phyloP scores from a whole-genome alignment of 1,284 basidiomycete species.

The Quambalaria eucalypti region DNA sequence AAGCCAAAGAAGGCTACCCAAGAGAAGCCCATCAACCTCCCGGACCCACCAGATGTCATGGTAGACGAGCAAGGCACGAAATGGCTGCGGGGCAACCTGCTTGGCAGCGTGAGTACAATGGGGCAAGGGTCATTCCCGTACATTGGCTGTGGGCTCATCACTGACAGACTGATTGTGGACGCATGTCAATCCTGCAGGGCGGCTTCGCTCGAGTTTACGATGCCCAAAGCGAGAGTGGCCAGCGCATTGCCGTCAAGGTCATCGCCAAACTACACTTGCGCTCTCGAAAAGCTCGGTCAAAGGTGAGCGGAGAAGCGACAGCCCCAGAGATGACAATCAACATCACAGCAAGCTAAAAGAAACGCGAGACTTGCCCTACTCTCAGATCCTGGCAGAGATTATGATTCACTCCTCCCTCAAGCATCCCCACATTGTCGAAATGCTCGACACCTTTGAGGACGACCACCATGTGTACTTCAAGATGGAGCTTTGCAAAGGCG shows the following conservation, averaged over 20 bases:
- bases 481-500: slow-evolving; percentile 81
- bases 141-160: background rate
- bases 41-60: slow-evolving; percentile 36
- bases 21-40: slow-evolving; percentile 30
- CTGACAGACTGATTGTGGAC: background rate
- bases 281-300: slow-evolving; percentile 48
- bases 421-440: slow-evolving; percentile 86
- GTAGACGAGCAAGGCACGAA: slow-evolving; percentile 27
- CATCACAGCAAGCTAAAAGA: no score
- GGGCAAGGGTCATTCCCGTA: background rate
- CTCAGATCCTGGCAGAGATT: slow-evolving; percentile 88
- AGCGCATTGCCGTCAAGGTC: slow-evolving; percentile 49
- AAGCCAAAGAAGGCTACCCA: slow-evolving; percentile 11
- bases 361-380: no score
- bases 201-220: slow-evolving; percentile 47
- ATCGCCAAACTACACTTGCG: slow-evolving; percentile 48
- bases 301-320: slow-evolving; percentile 25
- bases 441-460: slow-evolving; percentile 93
- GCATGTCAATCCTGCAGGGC: slow-evolving; percentile 44
- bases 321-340: no score
- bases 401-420: slow-evolving; percentile 87
- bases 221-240: slow-evolving; percentile 36
- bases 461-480: slow-evolving; percentile 93
- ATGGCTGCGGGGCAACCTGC: slow-evolving; percentile 30
- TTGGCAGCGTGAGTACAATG: slow-evolving; percentile 12